Conservation (phyloP, 345 rosid species). For the Bruguiera gymnorhiza region DNA sequence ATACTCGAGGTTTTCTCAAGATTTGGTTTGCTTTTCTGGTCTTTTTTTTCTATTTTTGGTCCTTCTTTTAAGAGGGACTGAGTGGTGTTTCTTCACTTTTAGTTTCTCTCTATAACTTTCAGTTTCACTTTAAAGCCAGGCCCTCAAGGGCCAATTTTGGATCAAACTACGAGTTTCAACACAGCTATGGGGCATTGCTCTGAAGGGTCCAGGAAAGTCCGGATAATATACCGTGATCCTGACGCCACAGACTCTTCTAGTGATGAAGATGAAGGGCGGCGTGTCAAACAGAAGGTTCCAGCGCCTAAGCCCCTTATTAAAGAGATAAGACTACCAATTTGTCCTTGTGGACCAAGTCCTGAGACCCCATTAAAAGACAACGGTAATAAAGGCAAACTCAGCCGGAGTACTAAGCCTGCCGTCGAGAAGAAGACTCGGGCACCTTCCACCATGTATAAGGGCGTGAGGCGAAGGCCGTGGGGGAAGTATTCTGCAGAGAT, state of each 20-base stretch:
- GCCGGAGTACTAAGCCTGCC: not conserved
- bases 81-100: not conserved
- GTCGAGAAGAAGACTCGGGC: slow-evolving; percentile 9
- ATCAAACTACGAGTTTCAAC: slow-evolving; percentile 12
- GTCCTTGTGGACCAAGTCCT: not conserved
- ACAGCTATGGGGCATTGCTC: slow-evolving; percentile 3
- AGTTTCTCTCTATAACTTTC: not conserved
- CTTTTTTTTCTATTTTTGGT: not conserved
- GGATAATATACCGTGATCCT: slow-evolving; percentile 41
- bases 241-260: slow-evolving; percentile 48
- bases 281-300: not conserved
- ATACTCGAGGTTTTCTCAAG: slow-evolving; percentile 14
- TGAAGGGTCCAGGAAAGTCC: slow-evolving; percentile 25
- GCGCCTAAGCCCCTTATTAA: slow-evolving; percentile 17
- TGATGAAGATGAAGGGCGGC: slow-evolving; percentile 30
- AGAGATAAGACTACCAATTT: slow-evolving; percentile 28
- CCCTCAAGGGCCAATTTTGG: slow-evolving; percentile 20
- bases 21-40: not conserved
- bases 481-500: slow-evolving; percentile 51
- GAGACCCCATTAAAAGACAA: not conserved
- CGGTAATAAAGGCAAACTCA: not conserved
- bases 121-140: slow-evolving; percentile 21
- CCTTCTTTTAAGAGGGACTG: not conserved
- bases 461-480: slow-evolving; percentile 53
- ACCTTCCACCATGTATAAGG: slow-evolving; percentile 26